Base-by-base conservation (phyloP, 306 rosid species). In the Acacia confusa region DNA sequence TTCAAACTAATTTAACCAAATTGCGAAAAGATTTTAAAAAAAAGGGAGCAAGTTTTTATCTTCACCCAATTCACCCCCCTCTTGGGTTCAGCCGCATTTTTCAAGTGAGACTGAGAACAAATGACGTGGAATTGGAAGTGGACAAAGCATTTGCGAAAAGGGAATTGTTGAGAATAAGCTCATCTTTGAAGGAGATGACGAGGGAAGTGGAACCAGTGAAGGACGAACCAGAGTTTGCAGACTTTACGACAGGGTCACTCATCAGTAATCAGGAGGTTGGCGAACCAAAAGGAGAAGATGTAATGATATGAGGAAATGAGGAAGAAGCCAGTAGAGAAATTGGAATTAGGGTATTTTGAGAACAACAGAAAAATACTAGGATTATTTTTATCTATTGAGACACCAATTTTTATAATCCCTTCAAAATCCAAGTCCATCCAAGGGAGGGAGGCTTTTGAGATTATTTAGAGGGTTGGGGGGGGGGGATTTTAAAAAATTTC, bases 211-310 rank as follows among this genome's bases (percentile, higher is more conserved):
- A 45, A 16, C 12, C 2, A 74, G 41, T 67, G 17, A 88, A 64
- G 3, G 58, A 77, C 3, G 69, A n/a, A 0, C 9, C 38, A 1
- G 61, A 20, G n/a, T 75, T 63, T 47, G 83, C 55, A 13, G 83
- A 84, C 97, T 94, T 91, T 0, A 92, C 85, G 24, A 89, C 47
- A 34, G 67, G 9, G 20, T 12, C 19, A 11, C 79, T n/a, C n/a
- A n/a, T n/a, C 52, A 45, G 74, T 12, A 2, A 2, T 8, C 17
- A 90, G 82, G 64, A 84, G n/a, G 24, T 83, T 75, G 34, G 53
- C 8, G 85, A 74, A 91, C 91, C 92, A 89, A 64, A 92, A 47
- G 12, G 95, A 91, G 92, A 92, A 92, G 32, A 65, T 80, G 89
- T 70, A 91, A 79, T 36, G 83, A 41, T 80, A 78, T 38, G 3